phyloP scores from a whole-genome alignment of 2,329 filamentous ascomycete species.

The Malbranchea cinnamomea region DNA sequence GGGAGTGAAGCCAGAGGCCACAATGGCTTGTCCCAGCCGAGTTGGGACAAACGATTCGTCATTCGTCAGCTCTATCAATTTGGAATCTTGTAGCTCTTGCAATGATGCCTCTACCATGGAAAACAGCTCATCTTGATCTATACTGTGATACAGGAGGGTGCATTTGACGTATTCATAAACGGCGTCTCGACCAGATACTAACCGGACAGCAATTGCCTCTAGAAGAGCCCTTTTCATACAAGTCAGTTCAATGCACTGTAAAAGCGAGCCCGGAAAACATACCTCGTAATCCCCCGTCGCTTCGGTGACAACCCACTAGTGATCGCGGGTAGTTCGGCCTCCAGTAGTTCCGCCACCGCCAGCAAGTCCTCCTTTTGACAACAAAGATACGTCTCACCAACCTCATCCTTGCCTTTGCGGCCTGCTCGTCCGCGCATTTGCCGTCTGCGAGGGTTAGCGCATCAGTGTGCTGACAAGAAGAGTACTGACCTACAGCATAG shows the following conservation, averaged over 20 bases:
- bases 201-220: conserved; percentile 52
- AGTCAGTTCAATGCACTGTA: conserved; percentile 1
- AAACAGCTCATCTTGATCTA: conserved; percentile 35
- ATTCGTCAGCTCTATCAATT: conserved; percentile 39
- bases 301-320: conserved; percentile 54
- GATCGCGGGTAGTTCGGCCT: conserved; percentile 55
- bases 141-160: conserved; percentile 49
- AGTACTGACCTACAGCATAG: conserved; percentile 44
- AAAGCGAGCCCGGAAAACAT: conserved; percentile 5
- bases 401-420: conserved; percentile 61
- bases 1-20: conserved; percentile 56
- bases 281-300: conserved; percentile 53
- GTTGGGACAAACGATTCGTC: conserved; percentile 45
- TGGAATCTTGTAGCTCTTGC: conserved; percentile 39
- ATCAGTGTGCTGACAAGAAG: background rate
- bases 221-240: conserved; percentile 44
- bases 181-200: conserved; percentile 50
- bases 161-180: conserved; percentile 54
- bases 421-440: conserved; percentile 70
- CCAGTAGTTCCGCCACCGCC: conserved; percentile 53
- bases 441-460: conserved; percentile 30
- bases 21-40: conserved; percentile 52
- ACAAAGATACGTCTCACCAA: conserved; percentile 65
- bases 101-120: conserved; percentile 45
- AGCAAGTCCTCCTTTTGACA: conserved; percentile 55